Conservation (phyloP, 495 filamentous ascomycete species). For the Aspergillus ostianus region DNA sequence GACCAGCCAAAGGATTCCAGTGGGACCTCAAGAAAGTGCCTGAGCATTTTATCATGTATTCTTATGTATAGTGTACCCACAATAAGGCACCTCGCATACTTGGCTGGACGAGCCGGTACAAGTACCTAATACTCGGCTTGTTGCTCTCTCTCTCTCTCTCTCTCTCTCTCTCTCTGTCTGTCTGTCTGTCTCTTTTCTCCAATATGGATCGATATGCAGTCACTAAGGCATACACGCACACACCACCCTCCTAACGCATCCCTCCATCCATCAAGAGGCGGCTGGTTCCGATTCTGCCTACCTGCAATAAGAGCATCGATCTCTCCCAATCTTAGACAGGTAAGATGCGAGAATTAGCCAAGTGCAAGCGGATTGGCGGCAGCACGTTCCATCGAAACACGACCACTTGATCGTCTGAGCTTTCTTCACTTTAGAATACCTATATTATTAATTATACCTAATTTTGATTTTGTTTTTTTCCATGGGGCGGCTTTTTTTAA, state of each 20-base stretch:
- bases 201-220: neutral
- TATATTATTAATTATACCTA: conserved; percentile 14
- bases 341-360: neutral
- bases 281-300: neutral
- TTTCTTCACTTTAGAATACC: neutral
- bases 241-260: neutral
- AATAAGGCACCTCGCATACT: neutral
- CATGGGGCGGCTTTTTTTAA: conserved; percentile 17
- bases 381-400: conserved; percentile 4
- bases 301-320: neutral
- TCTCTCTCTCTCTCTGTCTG: neutral
- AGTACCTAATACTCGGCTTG: too few relatives aligned
- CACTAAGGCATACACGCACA: neutral
- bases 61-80: neutral
- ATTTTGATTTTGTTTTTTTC: conserved; percentile 13
- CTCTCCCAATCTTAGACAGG: neutral
- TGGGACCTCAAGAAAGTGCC: neutral
- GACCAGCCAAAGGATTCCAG: neutral
- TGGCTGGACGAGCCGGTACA: neutral
- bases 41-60: neutral
- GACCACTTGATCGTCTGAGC: neutral
- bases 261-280: neutral
- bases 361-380: neutral
- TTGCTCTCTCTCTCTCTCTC: neutral
- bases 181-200: neutral